These are phyloP conservation scores for Ulvella scutata DNA, from an alignment of 139 green algal species.

Conservation along the genomic window DNA sequence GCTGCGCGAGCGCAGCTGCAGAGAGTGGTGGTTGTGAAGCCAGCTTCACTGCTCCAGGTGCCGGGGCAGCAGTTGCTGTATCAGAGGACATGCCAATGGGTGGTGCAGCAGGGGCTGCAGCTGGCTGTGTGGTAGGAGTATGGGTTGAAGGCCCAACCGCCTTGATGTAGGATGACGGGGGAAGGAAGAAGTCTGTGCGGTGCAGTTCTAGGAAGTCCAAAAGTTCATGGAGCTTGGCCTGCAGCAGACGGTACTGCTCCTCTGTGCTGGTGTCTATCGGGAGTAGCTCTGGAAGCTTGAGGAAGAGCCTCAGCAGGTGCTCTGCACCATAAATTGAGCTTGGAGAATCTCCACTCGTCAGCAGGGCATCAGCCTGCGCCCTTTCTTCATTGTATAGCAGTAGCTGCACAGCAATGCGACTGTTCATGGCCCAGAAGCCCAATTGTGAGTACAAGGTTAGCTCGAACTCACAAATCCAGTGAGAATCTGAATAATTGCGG, in stretches of 20 bases:
- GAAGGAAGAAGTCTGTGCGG: neutral
- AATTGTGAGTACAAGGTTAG: neutral
- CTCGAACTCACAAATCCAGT: neutral
- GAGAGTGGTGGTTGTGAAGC: too few species aligned
- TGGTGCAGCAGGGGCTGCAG: too few species aligned
- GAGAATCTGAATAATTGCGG: neutral
- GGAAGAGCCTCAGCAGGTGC: constrained; percentile 73
- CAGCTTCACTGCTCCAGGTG: too few species aligned
- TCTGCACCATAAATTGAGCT: constrained; percentile 67
- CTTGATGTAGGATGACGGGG: neutral
- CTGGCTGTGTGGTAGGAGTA: too few species aligned
- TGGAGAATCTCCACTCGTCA: constrained; percentile 23
- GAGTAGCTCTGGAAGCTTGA: constrained; percentile 75
- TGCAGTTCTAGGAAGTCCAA: neutral
- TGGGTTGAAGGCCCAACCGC: neutral
- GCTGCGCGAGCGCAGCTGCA: too few species aligned
- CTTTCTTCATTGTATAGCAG: constrained; percentile 69
- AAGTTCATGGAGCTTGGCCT: neutral
- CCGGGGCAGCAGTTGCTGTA: too few species aligned
- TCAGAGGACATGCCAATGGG: too few species aligned
- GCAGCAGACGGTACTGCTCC: neutral
- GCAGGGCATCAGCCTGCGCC: constrained; percentile 17
- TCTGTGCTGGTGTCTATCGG: constrained; percentile 6
- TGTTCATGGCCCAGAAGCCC: neutral
- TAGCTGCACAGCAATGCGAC: constrained; percentile 22